phyloP scores from a whole-genome alignment of 1,284 basidiomycete genomes.

The Coniophora puteana region DNA sequence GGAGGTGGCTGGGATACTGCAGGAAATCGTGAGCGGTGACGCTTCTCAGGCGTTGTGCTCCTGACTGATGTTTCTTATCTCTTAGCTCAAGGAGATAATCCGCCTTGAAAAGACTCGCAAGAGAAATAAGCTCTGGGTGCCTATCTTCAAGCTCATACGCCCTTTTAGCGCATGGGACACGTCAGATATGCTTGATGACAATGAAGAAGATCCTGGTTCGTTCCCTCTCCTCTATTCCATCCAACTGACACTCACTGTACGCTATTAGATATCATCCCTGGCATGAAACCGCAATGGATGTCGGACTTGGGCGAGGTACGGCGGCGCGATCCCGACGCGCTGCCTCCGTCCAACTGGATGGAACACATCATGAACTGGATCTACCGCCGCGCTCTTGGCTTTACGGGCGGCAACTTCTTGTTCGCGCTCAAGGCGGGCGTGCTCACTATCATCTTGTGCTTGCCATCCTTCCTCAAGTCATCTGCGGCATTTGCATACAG shows the following conservation, averaged over 20 bases:
- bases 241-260: not conserved
- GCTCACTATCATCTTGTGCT: slow-evolving; percentile 61
- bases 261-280: slow-evolving; percentile 54
- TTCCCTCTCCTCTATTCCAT: not conserved
- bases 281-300: slow-evolving; percentile 39
- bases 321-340: slow-evolving; percentile 69
- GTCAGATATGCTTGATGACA: slow-evolving; percentile 37
- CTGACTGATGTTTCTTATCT: slow-evolving; percentile 7
- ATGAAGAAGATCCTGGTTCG: slow-evolving; percentile 51
- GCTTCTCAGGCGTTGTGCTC: slow-evolving; percentile 26
- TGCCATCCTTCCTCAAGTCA: slow-evolving; percentile 57
- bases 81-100: slow-evolving; percentile 52
- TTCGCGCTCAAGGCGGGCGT: slow-evolving; percentile 81
- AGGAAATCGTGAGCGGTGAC: slow-evolving; percentile 40
- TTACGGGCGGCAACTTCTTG: slow-evolving; percentile 58
- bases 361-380: slow-evolving; percentile 47
- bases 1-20: slow-evolving; percentile 44
- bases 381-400: slow-evolving; percentile 34
- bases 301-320: slow-evolving; percentile 53
- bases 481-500: slow-evolving; percentile 59
- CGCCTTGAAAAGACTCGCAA: slow-evolving; percentile 52
- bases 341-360: slow-evolving; percentile 59
- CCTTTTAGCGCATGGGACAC: slow-evolving; percentile 48
- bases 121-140: slow-evolving; percentile 64
- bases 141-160: slow-evolving; percentile 41